A percentile compares a stretch with the other conserved stretches of the same genome.
Conservation (phyloP, 306 rosid genomes). For the Boehmeria nivea region DNA sequence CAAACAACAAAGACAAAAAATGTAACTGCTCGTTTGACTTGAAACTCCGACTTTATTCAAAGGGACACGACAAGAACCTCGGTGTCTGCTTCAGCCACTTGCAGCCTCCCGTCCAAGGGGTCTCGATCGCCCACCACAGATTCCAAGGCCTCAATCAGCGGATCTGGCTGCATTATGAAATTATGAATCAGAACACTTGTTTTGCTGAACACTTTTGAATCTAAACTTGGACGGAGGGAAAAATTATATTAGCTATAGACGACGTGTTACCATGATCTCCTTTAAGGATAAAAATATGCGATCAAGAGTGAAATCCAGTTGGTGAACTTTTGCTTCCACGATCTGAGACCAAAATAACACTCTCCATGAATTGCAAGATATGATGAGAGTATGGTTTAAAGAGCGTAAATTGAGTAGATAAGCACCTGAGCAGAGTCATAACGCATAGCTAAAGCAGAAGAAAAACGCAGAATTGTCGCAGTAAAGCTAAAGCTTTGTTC, state of each 20-base stretch:
- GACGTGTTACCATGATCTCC: slow-evolving; percentile 57
- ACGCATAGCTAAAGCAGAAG: no score
- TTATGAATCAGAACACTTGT: not conserved
- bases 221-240: not conserved
- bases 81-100: slow-evolving; percentile 49
- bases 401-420: no score
- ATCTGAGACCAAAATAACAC: slow-evolving; percentile 55
- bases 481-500: no score
- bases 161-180: slow-evolving; percentile 81
- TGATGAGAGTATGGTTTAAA: not conserved
- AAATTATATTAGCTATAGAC: not conserved
- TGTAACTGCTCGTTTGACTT: no score
- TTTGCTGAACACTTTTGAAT: not conserved
- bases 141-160: slow-evolving; percentile 68
- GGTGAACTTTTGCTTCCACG: slow-evolving; percentile 87
- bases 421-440: no score
- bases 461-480: no score
- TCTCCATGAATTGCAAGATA: no score
- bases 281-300: slow-evolving; percentile 79
- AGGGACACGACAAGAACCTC: slow-evolving; percentile 42
- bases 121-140: slow-evolving; percentile 62
- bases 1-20: slow-evolving; percentile 14
- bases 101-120: slow-evolving; percentile 58
- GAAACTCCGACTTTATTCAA: not conserved
- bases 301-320: slow-evolving; percentile 60